Percentiles rank a stretch among this genome's conserved stretches.
Conservation (phyloP, 1,284 basidiomycete species). For the Naganishia liquefaciens region DNA sequence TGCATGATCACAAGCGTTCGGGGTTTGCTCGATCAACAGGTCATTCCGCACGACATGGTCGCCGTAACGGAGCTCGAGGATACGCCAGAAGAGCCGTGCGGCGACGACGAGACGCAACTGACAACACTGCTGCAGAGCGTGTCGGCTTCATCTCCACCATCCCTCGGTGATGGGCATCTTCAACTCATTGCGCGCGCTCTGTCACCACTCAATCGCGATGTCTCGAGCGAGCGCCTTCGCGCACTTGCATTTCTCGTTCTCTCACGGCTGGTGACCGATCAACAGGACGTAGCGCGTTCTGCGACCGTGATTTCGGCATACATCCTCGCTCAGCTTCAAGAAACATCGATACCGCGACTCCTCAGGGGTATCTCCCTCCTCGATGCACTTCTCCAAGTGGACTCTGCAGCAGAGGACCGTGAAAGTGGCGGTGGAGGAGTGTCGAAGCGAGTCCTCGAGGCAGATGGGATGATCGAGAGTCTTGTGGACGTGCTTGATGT, state of each 20-base stretch:
- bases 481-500: slow-evolving; percentile 6
- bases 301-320: not conserved
- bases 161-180: not conserved
- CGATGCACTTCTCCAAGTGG: slow-evolving; percentile 28
- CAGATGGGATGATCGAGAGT: slow-evolving; percentile 22
- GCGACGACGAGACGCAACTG: slow-evolving; percentile 4
- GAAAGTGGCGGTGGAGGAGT: not conserved
- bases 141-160: not conserved
- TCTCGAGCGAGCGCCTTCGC: slow-evolving; percentile 1
- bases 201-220: not conserved
- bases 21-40: not conserved
- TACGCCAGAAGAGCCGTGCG: not conserved
- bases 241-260: slow-evolving; percentile 28
- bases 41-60: not conserved
- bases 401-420: not conserved
- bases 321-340: slow-evolving; percentile 25
- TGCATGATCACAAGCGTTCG: not conserved
- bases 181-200: not conserved
- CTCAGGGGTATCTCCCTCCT: slow-evolving; percentile 23
- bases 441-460: slow-evolving; percentile 17
- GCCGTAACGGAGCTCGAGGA: not conserved
- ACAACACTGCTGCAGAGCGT: slow-evolving; percentile 8
- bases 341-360: slow-evolving; percentile 23
- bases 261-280: not conserved
- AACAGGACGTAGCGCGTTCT: not conserved